These are phyloP conservation scores for Didymella segeticola DNA, from an alignment of 2,329 filamentous ascomycete genomes.

Conservation along the genomic window DNA sequence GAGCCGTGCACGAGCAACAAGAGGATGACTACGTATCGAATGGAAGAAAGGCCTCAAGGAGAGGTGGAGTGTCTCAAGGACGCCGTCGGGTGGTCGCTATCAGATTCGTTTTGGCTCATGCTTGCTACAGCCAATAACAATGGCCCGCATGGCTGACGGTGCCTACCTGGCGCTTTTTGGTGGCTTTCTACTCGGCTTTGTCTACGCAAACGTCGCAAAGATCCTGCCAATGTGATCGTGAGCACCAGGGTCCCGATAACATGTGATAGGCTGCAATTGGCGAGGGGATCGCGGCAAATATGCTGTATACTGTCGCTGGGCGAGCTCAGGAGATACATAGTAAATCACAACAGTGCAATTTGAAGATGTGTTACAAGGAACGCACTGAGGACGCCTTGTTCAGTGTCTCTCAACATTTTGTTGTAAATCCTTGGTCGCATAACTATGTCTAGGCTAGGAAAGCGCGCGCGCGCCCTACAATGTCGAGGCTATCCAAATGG, in stretches of 20 bases:
- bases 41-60: constrained; percentile 12
- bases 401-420: background rate
- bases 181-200: constrained; percentile 7
- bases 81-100: constrained; percentile 13
- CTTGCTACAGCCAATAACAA: constrained; percentile 22
- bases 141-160: constrained; percentile 18
- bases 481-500: background rate
- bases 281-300: constrained; percentile 8
- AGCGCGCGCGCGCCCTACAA: constrained; percentile 1
- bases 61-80: constrained; percentile 6
- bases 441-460: background rate
- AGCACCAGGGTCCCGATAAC: constrained; percentile 12
- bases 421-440: background rate
- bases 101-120: background rate
- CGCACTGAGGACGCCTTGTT: constrained; percentile 7
- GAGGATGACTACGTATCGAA: constrained; percentile 5
- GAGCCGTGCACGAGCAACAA: constrained; percentile 1
- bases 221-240: constrained; percentile 11
- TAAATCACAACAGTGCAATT: background rate
- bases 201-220: constrained; percentile 14
- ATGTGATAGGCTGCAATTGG: constrained; percentile 14
- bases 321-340: background rate
- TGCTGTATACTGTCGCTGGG: too few relatives aligned
- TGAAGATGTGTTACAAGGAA: constrained; percentile 9
- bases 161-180: background rate